These are phyloP conservation scores for Candida koratica DNA, from an alignment of 805 yeast genomes.

Conservation along the genomic window DNA sequence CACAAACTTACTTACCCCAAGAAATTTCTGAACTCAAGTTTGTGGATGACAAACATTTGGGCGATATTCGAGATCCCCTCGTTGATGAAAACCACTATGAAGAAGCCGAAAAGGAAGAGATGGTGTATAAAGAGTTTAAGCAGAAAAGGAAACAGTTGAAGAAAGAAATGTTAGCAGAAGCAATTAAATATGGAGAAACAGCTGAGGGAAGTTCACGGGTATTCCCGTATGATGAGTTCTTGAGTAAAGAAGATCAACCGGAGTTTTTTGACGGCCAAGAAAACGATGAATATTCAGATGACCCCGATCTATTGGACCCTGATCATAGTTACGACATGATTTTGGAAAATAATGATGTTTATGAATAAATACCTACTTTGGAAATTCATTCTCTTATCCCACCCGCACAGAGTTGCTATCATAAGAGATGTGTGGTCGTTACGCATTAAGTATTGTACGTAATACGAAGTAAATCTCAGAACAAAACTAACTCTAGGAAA, in stretches of 20 bases:
- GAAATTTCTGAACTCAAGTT: slow-evolving; percentile 45
- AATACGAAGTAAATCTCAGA: neutral
- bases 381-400: no score
- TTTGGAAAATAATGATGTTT: slow-evolving; percentile 11
- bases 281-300: slow-evolving; percentile 28
- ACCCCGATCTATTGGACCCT: slow-evolving; percentile 30
- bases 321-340: slow-evolving; percentile 37
- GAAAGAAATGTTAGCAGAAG: slow-evolving; percentile 9
- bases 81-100: slow-evolving; percentile 15
- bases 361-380: no score
- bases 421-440: slow-evolving; percentile 75
- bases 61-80: slow-evolving; percentile 26
- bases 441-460: slow-evolving; percentile 42
- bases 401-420: no score
- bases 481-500: slow-evolving; percentile 17
- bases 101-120: slow-evolving; percentile 14
- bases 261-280: slow-evolving; percentile 35
- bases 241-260: slow-evolving; percentile 36
- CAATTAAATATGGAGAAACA: neutral
- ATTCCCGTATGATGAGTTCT: slow-evolving; percentile 29
- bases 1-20: slow-evolving; percentile 73
- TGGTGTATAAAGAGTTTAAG: slow-evolving; percentile 21
- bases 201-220: slow-evolving; percentile 5
- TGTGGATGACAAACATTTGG: slow-evolving; percentile 55
- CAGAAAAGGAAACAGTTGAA: slow-evolving; percentile 10